Base-by-base conservation (phyloP, 1,139 yeast genomes). In the Suhomyces chickasaworum region DNA sequence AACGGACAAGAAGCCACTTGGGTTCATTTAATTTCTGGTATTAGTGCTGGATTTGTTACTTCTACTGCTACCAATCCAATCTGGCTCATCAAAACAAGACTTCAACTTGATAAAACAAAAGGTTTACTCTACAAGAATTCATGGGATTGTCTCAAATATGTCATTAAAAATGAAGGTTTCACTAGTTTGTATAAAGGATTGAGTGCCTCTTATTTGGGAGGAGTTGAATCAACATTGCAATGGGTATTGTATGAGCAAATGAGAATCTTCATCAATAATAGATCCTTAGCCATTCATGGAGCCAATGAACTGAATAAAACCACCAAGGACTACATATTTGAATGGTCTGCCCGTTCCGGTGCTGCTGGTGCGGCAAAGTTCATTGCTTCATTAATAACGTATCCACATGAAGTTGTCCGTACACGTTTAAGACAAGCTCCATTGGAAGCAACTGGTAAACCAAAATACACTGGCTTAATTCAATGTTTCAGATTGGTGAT, bases 61-160 rank as follows among this genome's bases (percentile, higher is more conserved):
- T 86, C 97, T 3, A 93, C 99, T 0, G 96, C 95, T n/a, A 95
- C 99, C 0, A 95, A 95, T 63, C 99, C 99, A n/a, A 95, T 95
- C 47, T 95, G 99, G 99, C 74, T 95, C 53, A 86, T 95, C 49
- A 95, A 95, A 65, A 95, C 99, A 0, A 78, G 99, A 59, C 77
- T 95, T 41, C 99, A 95, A 61, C 76, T 95, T 48, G 99, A 93
- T 64, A 87, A 84, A 62, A 68, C 80, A 15, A 76, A 78, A 42
- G 77, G 78, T 12, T 81, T 84, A 52, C 77, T 78, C 54, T 93
- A 91, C 65, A 84, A 78, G 50, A 91, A 87, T 66, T 88, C 97
- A 5, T 78, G 85, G 79, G 98, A 93, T 63, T 93, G 98, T 64
- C 65, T 89, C 34, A 75, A 72, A 50, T 80, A 86, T 54, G 86